phyloP scores from a whole-genome alignment of 2,329 filamentous ascomycete species.

The Graphilbum fragrans region DNA sequence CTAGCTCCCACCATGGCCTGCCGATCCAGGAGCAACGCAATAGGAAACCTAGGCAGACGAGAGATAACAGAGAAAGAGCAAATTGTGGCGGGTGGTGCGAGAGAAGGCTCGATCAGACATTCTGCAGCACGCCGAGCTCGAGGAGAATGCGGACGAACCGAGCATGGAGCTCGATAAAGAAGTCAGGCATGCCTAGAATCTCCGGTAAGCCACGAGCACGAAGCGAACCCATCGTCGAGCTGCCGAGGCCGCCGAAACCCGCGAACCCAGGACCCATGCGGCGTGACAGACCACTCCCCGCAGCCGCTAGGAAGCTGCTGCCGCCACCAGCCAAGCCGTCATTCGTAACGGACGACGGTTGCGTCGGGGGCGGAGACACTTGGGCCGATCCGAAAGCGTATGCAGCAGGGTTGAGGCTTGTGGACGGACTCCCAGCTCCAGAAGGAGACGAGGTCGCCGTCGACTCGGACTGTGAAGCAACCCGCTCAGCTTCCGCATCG shows the following conservation, averaged over 20 bases:
- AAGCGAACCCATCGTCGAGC: conserved; percentile 38
- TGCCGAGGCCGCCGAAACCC: conserved; percentile 39
- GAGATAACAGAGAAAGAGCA: too few relatives aligned
- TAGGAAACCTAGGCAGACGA: too few relatives aligned
- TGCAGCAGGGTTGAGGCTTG: conserved; percentile 18
- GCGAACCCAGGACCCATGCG: conserved; percentile 43
- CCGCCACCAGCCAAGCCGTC: conserved; percentile 23
- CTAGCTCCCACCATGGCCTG: not conserved
- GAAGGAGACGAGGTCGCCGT: conserved; percentile 22
- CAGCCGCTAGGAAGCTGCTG: conserved; percentile 45
- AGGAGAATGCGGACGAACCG: conserved; percentile 51
- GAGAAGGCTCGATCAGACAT: conserved; percentile 22
- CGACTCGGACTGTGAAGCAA: conserved; percentile 25
- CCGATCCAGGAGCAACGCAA: too few relatives aligned
- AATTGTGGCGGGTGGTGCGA: conserved; percentile 1
- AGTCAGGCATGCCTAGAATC: conserved; percentile 53
- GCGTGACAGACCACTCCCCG: conserved; percentile 40
- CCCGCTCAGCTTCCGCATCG: conserved; percentile 47
- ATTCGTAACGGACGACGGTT: conserved; percentile 16
- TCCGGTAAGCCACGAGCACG: conserved; percentile 52
- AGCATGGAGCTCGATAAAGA: conserved; percentile 55
- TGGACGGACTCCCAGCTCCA: conserved; percentile 14
- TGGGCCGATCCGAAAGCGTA: conserved; percentile 15
- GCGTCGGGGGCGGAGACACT: conserved; percentile 10
- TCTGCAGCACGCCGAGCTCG: conserved; percentile 43